These are phyloP conservation scores for Cutaneotrichosporon sp. DNA, from an alignment of 1,284 basidiomycete species.

Conservation along the genomic window DNA sequence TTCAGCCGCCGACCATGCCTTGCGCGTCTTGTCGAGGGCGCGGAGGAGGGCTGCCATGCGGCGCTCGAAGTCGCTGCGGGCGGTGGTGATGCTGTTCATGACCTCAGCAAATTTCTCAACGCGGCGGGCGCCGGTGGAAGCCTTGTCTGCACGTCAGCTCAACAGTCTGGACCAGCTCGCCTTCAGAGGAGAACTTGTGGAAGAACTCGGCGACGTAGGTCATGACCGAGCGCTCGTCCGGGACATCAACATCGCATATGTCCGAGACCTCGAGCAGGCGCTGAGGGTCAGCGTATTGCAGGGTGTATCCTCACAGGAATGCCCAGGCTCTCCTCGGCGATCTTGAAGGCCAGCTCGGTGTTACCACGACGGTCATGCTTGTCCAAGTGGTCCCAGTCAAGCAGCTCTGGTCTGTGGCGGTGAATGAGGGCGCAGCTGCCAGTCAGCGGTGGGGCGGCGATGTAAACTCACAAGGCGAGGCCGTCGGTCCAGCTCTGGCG, in stretches of 20 bases:
- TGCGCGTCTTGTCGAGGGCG: constrained; percentile 65
- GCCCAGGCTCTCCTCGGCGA: constrained; percentile 81
- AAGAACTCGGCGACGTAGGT: constrained; percentile 83
- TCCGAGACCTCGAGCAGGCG: constrained; percentile 96
- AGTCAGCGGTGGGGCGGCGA: constrained; percentile 13
- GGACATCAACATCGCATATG: constrained; percentile 81
- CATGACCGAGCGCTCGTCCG: constrained; percentile 84
- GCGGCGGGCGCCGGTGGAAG: constrained; percentile 87
- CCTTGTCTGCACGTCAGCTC: constrained; percentile 67
- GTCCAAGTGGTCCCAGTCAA: constrained; percentile 79
- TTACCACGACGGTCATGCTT: constrained; percentile 78
- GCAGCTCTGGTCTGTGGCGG: constrained; percentile 89
- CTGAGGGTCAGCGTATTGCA: constrained; percentile 53
- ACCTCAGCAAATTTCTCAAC: constrained; percentile 96
- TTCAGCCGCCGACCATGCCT: constrained; percentile 64
- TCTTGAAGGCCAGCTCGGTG: constrained; percentile 78
- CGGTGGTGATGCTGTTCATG: constrained; percentile 65
- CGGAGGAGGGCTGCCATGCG: constrained; percentile 66
- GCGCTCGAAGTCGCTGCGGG: constrained; percentile 84
- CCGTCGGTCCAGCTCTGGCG: constrained; percentile 91
- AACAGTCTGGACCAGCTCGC: constrained; percentile 55
- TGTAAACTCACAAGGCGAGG: constrained; percentile 75
- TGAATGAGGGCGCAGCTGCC: constrained; percentile 92
- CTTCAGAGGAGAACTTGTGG: constrained; percentile 97
- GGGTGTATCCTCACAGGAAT: constrained; percentile 69